Evolutionary conservation across 495 filamentous ascomycete species (phyloP), one percentile per base, ranked within the genome.

Genomic region (Pyrenula massariospora): DNA sequence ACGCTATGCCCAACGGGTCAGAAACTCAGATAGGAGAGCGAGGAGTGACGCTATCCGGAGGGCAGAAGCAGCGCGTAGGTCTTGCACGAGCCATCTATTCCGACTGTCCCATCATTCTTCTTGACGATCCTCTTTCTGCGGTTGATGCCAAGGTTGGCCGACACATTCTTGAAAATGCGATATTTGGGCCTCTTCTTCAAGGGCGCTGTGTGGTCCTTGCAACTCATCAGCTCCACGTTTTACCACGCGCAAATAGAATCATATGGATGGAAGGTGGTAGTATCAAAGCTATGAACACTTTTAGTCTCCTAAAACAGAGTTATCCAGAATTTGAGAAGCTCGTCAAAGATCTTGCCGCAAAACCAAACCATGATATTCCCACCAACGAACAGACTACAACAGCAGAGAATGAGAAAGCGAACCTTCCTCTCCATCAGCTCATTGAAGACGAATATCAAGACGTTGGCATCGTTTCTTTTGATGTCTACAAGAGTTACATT

Each of bases 21-120:
- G 62, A 72, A 56, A 91, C 88, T 0, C 86, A 91, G 65, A 88
- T 92, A 65, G 88, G 88, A 23, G 88, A 90, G 63, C 77, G 87
- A 21, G 88, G 88, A 31, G 89, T 92, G 63, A 91, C 85, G 2
- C 78, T 91, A 3, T 89, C 85, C 47, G 88, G 88, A 24, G 88
- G 88, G 3, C 88, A 91, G 63, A 90, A 90, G 61, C 85, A 89
- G 62, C 76, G 88, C 47, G 64, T 92, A 19, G 89, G 71, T 54
- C 70, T 79, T 51, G 76, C 76, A 47, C 66, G 76, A 42, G 76
- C 76, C 12, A 74, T 78, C 56, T 79, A 79, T 66, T 76, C 75
- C 63, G 64, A 74, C 52, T 65, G 71, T 22, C 73, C 75, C 57
- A 71, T 77, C 42, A 57, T 77, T 2, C 56, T 79, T n/a, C 65